phyloP scores from a whole-genome alignment of 2,329 filamentous ascomycete species.

The Chrysosporium keratinophilum region DNA sequence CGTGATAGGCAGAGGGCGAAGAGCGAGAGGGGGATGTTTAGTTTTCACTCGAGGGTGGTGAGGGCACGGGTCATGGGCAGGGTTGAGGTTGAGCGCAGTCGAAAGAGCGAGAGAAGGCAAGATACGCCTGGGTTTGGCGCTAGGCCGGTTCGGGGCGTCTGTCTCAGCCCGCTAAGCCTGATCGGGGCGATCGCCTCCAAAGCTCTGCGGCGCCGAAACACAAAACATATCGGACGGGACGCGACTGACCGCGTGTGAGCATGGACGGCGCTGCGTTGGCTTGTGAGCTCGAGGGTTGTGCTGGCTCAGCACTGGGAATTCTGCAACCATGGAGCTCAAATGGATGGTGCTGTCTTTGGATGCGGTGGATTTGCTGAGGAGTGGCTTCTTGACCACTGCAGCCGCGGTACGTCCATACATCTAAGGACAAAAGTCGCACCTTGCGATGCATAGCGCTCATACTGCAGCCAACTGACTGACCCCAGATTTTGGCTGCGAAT shows the following conservation, averaged over 20 bases:
- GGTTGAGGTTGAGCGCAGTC: constrained; percentile 5
- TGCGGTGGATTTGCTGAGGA: not conserved
- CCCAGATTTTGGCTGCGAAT: constrained; percentile 42
- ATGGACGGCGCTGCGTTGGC: not conserved
- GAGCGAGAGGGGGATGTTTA: not conserved
- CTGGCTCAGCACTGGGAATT: not conserved
- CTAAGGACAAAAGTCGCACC: not conserved
- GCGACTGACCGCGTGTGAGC: not conserved
- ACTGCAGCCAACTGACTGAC: not conserved
- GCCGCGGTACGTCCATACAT: not conserved
- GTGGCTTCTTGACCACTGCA: not conserved
- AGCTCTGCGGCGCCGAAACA: constrained; percentile 5
- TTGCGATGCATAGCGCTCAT: not conserved
- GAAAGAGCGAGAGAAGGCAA: constrained; percentile 4
- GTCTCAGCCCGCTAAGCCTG: constrained; percentile 4
- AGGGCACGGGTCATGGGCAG: not conserved
- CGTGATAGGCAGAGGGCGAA: not conserved
- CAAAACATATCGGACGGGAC: not conserved
- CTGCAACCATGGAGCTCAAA: not conserved
- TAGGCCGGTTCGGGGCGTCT: constrained; percentile 7
- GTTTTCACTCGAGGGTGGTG: not conserved
- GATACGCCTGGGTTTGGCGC: constrained; percentile 11
- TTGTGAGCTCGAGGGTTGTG: not conserved
- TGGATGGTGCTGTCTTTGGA: not conserved
- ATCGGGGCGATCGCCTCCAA: constrained; percentile 3